phyloP scores from a whole-genome alignment of 768 basidiomycete genomes.

The Russula dissimulans region DNA sequence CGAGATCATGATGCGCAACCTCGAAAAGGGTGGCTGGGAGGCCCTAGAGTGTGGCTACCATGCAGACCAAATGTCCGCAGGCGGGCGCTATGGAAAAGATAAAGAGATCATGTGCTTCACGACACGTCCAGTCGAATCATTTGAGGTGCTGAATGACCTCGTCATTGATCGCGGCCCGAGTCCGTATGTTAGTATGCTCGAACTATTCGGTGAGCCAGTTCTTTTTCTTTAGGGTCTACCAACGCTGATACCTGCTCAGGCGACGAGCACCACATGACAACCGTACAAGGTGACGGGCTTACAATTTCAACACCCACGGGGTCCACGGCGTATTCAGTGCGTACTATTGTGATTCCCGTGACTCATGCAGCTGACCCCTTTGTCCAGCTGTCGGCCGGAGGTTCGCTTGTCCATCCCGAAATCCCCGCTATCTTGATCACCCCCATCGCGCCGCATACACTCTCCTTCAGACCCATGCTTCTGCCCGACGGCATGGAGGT shows the following conservation, averaged over 20 bases:
- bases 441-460: slow-evolving; percentile 95
- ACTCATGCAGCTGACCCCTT: slow-evolving; percentile 12
- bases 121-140: slow-evolving; percentile 89
- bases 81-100: slow-evolving; percentile 51
- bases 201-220: slow-evolving; percentile 77
- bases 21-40: slow-evolving; percentile 92
- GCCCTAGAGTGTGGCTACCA: slow-evolving; percentile 78
- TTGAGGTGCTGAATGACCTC: slow-evolving; percentile 93
- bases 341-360: slow-evolving; percentile 23
- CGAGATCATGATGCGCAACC: slow-evolving; percentile 92
- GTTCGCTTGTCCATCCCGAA: slow-evolving; percentile 95
- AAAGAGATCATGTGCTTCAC: slow-evolving; percentile 98
- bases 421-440: slow-evolving; percentile 95
- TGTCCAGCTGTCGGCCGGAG: slow-evolving; percentile 75
- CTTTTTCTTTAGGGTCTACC: not conserved
- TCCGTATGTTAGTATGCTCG: slow-evolving; percentile 91
- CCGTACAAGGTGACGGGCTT: slow-evolving; percentile 95
- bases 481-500: slow-evolving; percentile 98
- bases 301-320: slow-evolving; percentile 95
- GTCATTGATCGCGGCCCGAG: slow-evolving; percentile 98
- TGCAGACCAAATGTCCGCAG: slow-evolving; percentile 34
- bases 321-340: slow-evolving; percentile 94
- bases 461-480: slow-evolving; percentile 98
- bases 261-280: slow-evolving; percentile 98
- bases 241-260: slow-evolving; percentile 38